Base-by-base conservation (phyloP, 2,329 filamentous ascomycete species). In the Colletotrichum sp. region DNA sequence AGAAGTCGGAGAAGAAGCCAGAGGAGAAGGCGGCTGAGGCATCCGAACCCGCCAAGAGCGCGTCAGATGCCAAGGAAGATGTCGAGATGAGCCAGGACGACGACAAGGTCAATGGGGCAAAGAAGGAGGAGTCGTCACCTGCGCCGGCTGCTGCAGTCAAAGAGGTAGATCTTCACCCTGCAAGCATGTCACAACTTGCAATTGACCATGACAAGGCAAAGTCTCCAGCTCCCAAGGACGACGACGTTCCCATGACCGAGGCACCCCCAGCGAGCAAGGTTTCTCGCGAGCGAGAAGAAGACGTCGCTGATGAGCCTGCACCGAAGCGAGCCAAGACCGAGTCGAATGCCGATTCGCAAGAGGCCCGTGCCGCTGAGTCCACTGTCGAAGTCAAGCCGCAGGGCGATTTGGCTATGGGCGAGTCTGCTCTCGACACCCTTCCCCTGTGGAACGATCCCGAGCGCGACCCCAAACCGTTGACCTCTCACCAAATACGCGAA, bases 251-350 rank as follows among this genome's bases (percentile, higher is more conserved):
- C 55, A 92, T 92, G 90, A 81, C 83, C n/a, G 91, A 92, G 77
- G 90, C 86, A 2, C 87, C 89, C 0, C 59, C 80, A 5, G 86
- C 87, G 3, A 85, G 86, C 44, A 96, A 96, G 85, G 82, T 94
- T 15, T 89, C 95, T 2, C 92, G 95, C 13, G 94, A 93, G 79
- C 93, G 96, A 16, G 95, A 98, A 75, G 93, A 95, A 6, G 95
- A 98, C 78, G 87, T 88, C 1, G 86, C 86, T 16, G 87, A 88
- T 13, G 91, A 95, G 78, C 95, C 93, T 69, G 91, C 91, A 18
- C 91, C 95, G 2, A 98, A 98, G 87, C 93, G 96, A 30, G 92
- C 95, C 49, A 96, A 93, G 85, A 94, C 95, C 0, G 94, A 94
- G 18, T 87, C 88, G 15, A 87, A 89, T 59, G 86, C 87, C 36